Evolutionary conservation across 2,329 filamentous ascomycete genomes (phyloP), one percentile per base, ranked within the genome.

Genomic region (Ascochyta viciae-villosae): DNA sequence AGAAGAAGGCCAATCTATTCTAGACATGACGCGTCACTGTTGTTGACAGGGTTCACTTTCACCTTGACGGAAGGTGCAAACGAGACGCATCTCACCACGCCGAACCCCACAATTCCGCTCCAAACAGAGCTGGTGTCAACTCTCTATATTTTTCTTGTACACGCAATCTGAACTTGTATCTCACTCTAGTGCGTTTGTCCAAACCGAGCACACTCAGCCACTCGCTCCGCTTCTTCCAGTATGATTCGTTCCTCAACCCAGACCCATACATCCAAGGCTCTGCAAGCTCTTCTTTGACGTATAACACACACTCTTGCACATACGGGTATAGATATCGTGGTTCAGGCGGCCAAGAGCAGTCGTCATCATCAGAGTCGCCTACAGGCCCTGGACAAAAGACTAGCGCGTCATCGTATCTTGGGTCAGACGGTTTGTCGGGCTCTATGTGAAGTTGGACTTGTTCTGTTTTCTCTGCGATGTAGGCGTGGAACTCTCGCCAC

Each of bases 401-500:
- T 16, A 34, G 8, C 3, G 8, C 13, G n/a, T 34, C 33, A 16
- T 34, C n/a, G 33, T 34, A 27, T 27, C 5, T 2, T 27, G 26
- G 26, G 9, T 27, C 9, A 6, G 9, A 27, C 26, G 26, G 26
- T 27, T 27, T 27, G 4, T 27, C 27, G n/a, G 9, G 29, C 4
- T 24, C 6, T 3, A 50, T 13, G 4, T 24, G 22, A 13, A 50
- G 23, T 15, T 35, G 13, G 9, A 50, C 38, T 19, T 3, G 9
- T 4, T 6, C n/a, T 13, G 47, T 42, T 6, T 19, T 26, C 23
- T 50, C 47, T 9, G 29, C 22, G 7, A 50, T 50, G 31, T 42
- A 50, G 9, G 47, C 23, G 22, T 50, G 31, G 23, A 50, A 43
- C 4, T 43, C 9, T n/a, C 39, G 47, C 47, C 47, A 43, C 15